Base-by-base conservation (phyloP, 140 eudicot species). In the Senecio squalidus region DNA sequence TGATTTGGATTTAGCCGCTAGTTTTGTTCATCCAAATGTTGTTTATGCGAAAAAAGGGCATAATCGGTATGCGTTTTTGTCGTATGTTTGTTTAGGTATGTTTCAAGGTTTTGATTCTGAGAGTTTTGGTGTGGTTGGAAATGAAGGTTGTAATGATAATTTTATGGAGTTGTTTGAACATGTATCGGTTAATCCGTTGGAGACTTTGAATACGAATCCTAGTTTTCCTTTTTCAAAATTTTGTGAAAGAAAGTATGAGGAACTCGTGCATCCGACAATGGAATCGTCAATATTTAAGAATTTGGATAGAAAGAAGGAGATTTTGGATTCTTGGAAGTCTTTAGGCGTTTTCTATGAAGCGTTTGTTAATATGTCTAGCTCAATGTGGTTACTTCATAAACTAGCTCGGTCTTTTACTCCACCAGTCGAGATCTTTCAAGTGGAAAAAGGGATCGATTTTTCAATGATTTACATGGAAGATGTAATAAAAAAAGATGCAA, bases 381-480 rank as follows among this genome's bases (percentile, higher is more conserved):
- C 98, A 5, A 59, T 92, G 26, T 92, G 98, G 98, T 45, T 83
- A 69, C 95, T 92, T 38, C 98, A 92, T 59, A 87, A 82, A 70
- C 60, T 87, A 67, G 98, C 95, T 2, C 76, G 58, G 47, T 87
- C 84, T 2, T 92, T 92, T 64, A 54, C 78, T 64, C 93, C 96
- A 5, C 74, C 65, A 0, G 75, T 81, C 56, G 94, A 87, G 78
- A 87, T 92, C 38, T 92, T 92, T 73, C 96, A 80, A 64, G 93
- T 92, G 74, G 93, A 87, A 52, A 84, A 74, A 60, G 89, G 95
- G 28, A 89, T 63, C 0, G 96, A 92, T 41, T 92, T 81, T 67
- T 92, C 98, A 11, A 70, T 82, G 81, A 88, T 92, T 39, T 92
- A 87, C 75, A 92, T 87, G 98, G 98, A 92, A 72, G 89, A 92